Conservation (phyloP, 192 early-diverging fungal genomes). For the Linnemannia zychae region DNA sequence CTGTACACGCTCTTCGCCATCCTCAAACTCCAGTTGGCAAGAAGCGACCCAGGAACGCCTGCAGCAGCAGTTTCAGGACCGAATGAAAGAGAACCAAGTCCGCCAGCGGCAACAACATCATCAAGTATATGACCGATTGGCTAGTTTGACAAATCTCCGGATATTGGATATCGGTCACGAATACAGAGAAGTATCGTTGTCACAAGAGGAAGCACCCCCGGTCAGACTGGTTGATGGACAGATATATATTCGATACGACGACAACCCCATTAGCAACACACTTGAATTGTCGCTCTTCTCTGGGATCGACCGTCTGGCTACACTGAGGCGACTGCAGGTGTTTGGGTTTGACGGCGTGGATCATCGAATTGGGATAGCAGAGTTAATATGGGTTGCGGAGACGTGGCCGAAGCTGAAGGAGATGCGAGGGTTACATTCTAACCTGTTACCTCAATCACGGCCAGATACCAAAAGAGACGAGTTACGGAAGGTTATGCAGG, state of each 20-base stretch:
- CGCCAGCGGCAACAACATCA: neutral
- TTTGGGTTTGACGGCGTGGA: neutral
- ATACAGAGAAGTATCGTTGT: neutral
- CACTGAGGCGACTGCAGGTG: neutral
- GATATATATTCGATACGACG: neutral
- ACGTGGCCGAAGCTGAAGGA: neutral
- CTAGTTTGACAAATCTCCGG: neutral
- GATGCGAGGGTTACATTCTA: neutral
- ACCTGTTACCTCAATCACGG: neutral
- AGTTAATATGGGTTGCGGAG: neutral
- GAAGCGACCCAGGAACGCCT: neutral
- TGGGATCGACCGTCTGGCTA: neutral
- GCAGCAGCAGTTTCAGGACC: neutral
- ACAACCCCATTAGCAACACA: neutral
- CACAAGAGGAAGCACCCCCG: neutral
- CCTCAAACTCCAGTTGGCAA: too few relatives aligned
- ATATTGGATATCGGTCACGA: neutral
- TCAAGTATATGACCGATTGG: neutral
- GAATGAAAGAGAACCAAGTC: neutral
- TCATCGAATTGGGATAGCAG: neutral
- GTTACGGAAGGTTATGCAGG: neutral
- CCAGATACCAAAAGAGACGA: neutral
- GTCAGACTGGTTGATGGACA: neutral
- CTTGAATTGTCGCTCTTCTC: neutral
- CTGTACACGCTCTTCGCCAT: too few relatives aligned